These are phyloP conservation scores for Alternaria ethzedia DNA, from an alignment of 2,329 filamentous ascomycete genomes.

Conservation along the genomic window DNA sequence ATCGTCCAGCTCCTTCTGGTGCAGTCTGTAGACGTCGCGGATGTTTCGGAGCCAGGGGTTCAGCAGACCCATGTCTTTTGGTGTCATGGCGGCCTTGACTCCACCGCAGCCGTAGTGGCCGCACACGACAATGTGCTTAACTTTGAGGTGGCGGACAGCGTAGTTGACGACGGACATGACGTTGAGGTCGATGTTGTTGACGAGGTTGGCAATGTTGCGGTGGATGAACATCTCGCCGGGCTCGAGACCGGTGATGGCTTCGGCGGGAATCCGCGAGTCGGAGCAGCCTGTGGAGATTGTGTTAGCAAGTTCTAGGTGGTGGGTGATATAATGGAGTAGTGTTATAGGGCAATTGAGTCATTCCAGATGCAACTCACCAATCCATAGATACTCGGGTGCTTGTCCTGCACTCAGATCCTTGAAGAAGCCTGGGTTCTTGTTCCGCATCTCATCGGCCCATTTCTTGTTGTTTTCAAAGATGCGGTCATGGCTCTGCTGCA, in stretches of 20 bases:
- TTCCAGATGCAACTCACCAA: slow-evolving; percentile 33
- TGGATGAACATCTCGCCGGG: slow-evolving; percentile 45
- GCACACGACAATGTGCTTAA: slow-evolving; percentile 73
- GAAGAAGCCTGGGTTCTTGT: slow-evolving; percentile 70
- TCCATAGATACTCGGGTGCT: slow-evolving; percentile 69
- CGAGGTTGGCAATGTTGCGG: slow-evolving; percentile 47
- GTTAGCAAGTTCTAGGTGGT: background rate
- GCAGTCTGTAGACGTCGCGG: slow-evolving; percentile 74
- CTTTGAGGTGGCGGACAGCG: slow-evolving; percentile 53
- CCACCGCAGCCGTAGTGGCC: slow-evolving; percentile 73
- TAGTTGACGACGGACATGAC: slow-evolving; percentile 52
- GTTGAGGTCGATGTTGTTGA: slow-evolving; percentile 50
- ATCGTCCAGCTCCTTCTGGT: slow-evolving; percentile 71
- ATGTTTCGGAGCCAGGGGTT: slow-evolving; percentile 80
- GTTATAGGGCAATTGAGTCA: background rate
- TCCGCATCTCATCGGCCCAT: slow-evolving; percentile 67
- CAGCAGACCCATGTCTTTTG: slow-evolving; percentile 71
- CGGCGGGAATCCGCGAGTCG: slow-evolving; percentile 50
- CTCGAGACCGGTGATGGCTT: slow-evolving; percentile 50
- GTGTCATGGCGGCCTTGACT: slow-evolving; percentile 67
- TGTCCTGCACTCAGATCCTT: slow-evolving; percentile 68
- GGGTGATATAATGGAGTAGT: background rate
- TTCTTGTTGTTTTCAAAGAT: slow-evolving; percentile 72
- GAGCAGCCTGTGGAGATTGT: slow-evolving; percentile 39
- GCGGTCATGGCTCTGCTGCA: slow-evolving; percentile 68